Evolutionary conservation across 2,329 filamentous ascomycete genomes (phyloP).

Genomic region (Intubia oerlemansii): DNA sequence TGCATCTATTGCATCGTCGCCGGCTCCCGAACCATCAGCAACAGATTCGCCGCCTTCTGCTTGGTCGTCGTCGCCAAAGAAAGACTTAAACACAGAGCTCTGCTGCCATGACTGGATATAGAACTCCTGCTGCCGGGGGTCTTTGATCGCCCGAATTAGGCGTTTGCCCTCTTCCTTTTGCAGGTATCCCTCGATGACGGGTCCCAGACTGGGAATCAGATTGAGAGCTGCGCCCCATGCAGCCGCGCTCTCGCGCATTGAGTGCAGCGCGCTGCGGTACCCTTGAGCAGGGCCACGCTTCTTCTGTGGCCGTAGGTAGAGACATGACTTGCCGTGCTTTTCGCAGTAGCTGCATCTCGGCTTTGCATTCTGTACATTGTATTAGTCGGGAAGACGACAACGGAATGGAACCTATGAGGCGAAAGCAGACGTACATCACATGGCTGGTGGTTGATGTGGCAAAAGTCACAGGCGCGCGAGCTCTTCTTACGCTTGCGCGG

Average conservation of each 20-base stretch:
- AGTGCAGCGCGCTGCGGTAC: constrained; percentile 17
- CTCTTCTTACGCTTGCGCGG: constrained; percentile 17
- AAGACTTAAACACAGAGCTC: constrained; percentile 14
- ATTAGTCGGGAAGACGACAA: no score
- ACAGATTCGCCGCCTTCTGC: no score
- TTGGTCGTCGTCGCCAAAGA: constrained; percentile 14
- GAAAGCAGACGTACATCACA: constrained; percentile 16
- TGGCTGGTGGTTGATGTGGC: constrained; percentile 24
- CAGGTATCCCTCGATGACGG: constrained; percentile 16
- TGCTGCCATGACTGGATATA: constrained; percentile 16
- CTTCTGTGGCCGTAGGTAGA: constrained; percentile 18
- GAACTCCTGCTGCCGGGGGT: constrained; percentile 16
- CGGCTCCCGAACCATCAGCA: no score
- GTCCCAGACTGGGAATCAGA: constrained; percentile 15
- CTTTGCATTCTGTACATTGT: constrained; percentile 14
- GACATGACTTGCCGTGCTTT: constrained; percentile 16
- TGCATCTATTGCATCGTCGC: no score
- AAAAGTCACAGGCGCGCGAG: constrained; percentile 20
- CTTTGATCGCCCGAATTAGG: constrained; percentile 14
- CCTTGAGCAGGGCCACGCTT: constrained; percentile 18
- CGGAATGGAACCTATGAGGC: no score
- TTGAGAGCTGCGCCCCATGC: constrained; percentile 17
- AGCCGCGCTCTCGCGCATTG: constrained; percentile 17
- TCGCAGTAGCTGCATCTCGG: constrained; percentile 24
- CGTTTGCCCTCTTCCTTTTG: constrained; percentile 12